These are phyloP conservation scores for Rubia yunnanensis DNA, from an alignment of 257 asterid species.

Conservation along the genomic window DNA sequence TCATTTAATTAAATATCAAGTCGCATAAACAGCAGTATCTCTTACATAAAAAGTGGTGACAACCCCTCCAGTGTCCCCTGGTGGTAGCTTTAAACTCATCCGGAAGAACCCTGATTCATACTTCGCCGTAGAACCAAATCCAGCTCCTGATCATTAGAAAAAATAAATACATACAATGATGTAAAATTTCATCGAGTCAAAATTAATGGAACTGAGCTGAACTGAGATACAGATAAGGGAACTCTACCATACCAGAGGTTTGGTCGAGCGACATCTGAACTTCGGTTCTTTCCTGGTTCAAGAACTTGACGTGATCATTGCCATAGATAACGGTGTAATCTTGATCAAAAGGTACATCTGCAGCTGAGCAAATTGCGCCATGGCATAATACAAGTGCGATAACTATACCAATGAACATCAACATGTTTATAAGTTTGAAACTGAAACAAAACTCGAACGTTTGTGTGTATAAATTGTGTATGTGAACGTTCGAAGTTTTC, in stretches of 20 bases:
- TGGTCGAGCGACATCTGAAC: conserved; percentile 44
- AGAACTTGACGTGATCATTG: conserved; percentile 22
- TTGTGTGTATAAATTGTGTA: neutral
- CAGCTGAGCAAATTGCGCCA: neutral
- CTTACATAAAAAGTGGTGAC: conserved; percentile 59
- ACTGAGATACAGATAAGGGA: neutral
- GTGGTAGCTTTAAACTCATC: conserved; percentile 53
- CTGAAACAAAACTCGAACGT: neutral
- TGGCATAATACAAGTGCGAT: neutral
- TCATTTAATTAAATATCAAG: too few relatives aligned
- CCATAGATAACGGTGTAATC: conserved; percentile 45
- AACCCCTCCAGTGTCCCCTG: conserved; percentile 54
- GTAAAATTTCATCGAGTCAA: too few relatives aligned
- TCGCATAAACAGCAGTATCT: neutral
- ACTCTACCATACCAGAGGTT: conserved; percentile 32
- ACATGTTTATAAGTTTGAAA: neutral
- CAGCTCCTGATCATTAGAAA: conserved; percentile 40
- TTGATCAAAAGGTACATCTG: conserved; percentile 21
- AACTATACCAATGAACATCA: conserved; percentile 10
- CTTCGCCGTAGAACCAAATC: conserved; percentile 49
- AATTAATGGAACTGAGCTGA: neutral
- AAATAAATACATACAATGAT: neutral
- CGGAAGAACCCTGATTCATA: conserved; percentile 64
- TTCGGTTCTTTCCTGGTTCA: conserved; percentile 30
- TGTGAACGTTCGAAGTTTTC: neutral